Evolutionary conservation across 1,284 basidiomycete species (phyloP).

Genomic region (Serendipita sp.): DNA sequence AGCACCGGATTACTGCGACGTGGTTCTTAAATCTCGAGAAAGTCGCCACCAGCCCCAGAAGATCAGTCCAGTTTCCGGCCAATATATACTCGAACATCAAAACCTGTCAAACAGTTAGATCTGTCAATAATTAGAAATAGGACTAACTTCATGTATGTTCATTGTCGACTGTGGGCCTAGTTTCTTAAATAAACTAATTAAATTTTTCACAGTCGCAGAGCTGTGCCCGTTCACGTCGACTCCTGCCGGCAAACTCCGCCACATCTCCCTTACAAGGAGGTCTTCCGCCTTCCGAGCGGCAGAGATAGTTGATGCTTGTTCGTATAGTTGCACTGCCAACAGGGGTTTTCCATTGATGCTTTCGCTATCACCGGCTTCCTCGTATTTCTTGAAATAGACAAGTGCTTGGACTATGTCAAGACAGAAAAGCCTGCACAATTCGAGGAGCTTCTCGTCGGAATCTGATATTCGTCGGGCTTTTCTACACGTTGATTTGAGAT

Average conservation of each 20-base stretch:
- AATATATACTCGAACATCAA: neutral
- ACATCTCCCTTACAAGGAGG: neutral
- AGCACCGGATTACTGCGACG: neutral
- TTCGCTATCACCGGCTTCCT: conserved; percentile 43
- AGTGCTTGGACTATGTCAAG: conserved; percentile 41
- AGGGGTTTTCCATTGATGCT: conserved; percentile 30
- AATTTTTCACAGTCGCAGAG: neutral
- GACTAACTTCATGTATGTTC: neutral
- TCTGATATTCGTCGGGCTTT: conserved; percentile 35
- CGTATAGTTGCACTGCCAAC: conserved; percentile 34
- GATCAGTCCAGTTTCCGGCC: neutral
- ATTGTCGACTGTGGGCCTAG: too few relatives aligned
- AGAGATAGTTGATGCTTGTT: conserved; percentile 15
- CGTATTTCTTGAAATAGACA: conserved; percentile 28
- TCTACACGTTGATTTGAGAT: conserved; percentile 20
- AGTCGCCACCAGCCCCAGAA: neutral
- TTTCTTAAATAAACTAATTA: neutral
- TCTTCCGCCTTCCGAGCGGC: neutral
- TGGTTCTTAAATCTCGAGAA: neutral
- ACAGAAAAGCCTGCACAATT: conserved; percentile 42
- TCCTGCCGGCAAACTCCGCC: neutral
- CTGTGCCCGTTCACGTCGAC: neutral
- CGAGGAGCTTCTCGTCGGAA: conserved; percentile 35
- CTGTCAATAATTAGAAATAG: neutral
- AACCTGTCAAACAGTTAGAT: neutral